Conservation (phyloP, 1,139 yeast genomes). For the Suhomyces kunorum region DNA sequence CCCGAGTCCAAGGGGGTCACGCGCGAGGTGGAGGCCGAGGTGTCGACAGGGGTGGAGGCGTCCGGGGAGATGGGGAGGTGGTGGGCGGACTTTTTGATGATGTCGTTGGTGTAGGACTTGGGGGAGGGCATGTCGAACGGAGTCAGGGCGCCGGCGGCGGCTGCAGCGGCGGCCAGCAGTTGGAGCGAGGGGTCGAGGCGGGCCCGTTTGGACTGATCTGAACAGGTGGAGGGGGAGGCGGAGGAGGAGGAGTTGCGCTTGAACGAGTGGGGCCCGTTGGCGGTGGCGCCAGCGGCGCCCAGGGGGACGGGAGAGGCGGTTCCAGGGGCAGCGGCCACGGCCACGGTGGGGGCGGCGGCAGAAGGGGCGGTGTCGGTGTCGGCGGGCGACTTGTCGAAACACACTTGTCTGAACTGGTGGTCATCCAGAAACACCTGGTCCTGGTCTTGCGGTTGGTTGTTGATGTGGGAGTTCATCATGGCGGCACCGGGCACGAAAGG, state of each 20-base stretch:
- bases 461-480: conserved; percentile 32
- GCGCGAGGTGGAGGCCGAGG: conserved; percentile 1
- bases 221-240: conserved; percentile 16
- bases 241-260: conserved; percentile 20
- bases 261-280: conserved; percentile 13
- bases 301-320: conserved; percentile 13
- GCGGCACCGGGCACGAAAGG: conserved; percentile 11
- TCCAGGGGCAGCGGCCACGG: conserved; percentile 13
- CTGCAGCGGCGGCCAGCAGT: conserved; percentile 14
- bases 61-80: conserved; percentile 15
- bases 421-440: conserved; percentile 36
- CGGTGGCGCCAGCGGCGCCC: conserved; percentile 17
- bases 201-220: conserved; percentile 26
- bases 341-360: conserved; percentile 16
- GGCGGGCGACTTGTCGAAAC: conserved; percentile 28
- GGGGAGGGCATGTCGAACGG: conserved; percentile 16
- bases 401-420: conserved; percentile 38
- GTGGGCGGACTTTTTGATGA: conserved; percentile 15
- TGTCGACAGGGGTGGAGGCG: conserved; percentile 8
- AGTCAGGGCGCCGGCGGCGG: conserved; percentile 11
- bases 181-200: conserved; percentile 27
- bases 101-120: conserved; percentile 16
- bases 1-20: conserved; percentile 11
- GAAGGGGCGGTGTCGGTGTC: conserved; percentile 15
- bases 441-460: conserved; percentile 32